phyloP scores from a whole-genome alignment of 495 filamentous ascomycete genomes.

The Xylaria curta region DNA sequence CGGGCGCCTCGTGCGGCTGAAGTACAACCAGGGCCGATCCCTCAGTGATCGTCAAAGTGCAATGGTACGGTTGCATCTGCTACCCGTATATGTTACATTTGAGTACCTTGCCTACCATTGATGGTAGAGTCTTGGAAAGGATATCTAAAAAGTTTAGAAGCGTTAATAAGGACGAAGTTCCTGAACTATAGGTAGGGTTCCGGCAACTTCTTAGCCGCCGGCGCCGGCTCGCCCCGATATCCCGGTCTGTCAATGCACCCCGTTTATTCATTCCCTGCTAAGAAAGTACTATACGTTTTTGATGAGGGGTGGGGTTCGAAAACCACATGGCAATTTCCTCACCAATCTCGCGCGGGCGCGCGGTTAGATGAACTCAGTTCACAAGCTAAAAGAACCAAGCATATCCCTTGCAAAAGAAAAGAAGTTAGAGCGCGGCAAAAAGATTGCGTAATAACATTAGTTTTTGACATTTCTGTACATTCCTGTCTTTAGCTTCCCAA shows the following conservation, averaged over 20 bases:
- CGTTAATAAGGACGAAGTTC: neutral
- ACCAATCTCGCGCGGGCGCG: neutral
- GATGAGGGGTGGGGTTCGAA: neutral
- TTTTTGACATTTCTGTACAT: conserved; percentile 21
- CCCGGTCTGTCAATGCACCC: neutral
- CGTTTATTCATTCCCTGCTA: neutral
- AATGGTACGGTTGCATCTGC: neutral
- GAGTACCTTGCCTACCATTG: neutral
- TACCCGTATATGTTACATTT: neutral
- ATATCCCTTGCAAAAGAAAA: neutral
- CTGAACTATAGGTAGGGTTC: neutral
- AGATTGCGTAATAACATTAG: conserved; percentile 1
- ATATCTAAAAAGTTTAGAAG: neutral
- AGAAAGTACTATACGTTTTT: neutral
- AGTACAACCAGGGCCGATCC: neutral
- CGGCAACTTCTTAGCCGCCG: neutral
- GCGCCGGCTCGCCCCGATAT: neutral
- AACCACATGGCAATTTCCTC: neutral
- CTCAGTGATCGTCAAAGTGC: neutral
- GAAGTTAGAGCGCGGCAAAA: neutral
- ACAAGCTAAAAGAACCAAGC: neutral
- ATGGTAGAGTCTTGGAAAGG: too few species aligned
- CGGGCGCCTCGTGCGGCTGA: neutral
- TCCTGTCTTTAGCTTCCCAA: neutral
- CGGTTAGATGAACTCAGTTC: neutral